Evolutionary conservation across 331 rosid species (phyloP).

Genomic region (Quercus lobata): DNA sequence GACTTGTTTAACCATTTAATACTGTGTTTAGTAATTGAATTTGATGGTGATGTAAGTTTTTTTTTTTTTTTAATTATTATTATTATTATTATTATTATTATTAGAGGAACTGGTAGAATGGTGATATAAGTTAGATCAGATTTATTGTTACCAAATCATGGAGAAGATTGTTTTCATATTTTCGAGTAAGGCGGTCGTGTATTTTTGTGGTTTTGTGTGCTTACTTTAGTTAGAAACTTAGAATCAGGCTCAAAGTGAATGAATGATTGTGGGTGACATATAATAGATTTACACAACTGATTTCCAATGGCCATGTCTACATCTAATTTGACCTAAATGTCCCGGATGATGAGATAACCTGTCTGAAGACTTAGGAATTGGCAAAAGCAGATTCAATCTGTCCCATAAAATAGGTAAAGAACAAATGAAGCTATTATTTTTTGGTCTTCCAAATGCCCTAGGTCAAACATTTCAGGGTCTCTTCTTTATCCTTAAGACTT

Average conservation of each 20-base stretch:
- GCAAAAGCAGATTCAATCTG: conserved; percentile 55
- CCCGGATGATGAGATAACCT: conserved; percentile 93
- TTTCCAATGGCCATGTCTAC: conserved; percentile 1
- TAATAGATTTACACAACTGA: not conserved
- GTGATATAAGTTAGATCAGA: not conserved
- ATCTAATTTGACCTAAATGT: conserved; percentile 20
- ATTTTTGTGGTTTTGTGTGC: not conserved
- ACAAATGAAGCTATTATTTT: conserved; percentile 17
- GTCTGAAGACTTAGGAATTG: conserved; percentile 91
- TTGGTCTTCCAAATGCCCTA: not conserved
- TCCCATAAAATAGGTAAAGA: conserved; percentile 71
- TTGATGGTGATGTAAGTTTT: not conserved
- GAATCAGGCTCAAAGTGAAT: not conserved
- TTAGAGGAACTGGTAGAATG: too few relatives aligned
- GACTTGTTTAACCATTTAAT: not conserved
- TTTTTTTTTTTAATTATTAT: too few relatives aligned
- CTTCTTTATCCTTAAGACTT: not conserved
- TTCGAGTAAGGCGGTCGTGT: not conserved
- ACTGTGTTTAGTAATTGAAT: not conserved
- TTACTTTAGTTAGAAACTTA: not conserved
- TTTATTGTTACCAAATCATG: not conserved
- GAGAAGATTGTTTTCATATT: not conserved
- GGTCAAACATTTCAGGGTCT: not conserved
- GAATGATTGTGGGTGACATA: not conserved
- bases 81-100: too few relatives aligned